Conservation (phyloP, 345 rosid genomes). For the Aegle marmelos region DNA sequence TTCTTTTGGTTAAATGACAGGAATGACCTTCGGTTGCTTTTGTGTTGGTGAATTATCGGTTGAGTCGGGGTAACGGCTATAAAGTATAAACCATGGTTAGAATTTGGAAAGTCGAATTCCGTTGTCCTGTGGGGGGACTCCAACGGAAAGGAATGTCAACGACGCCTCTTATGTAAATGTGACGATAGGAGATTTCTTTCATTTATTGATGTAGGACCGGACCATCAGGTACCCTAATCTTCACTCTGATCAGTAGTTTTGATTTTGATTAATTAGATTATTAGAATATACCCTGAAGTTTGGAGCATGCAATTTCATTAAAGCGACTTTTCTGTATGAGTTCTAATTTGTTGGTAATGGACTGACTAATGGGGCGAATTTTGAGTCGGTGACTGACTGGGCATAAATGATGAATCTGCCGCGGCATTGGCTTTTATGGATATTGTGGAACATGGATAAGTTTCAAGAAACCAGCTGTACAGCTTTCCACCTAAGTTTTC, state of each 20-base stretch:
- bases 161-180: no score
- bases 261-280: no score
- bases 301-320: no score
- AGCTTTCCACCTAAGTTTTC: neutral
- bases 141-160: neutral
- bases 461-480: neutral
- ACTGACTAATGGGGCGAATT: neutral
- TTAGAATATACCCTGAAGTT: no score
- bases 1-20: conserved; percentile 22
- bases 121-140: neutral
- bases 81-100: neutral
- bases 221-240: no score
- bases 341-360: no score
- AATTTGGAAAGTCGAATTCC: neutral
- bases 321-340: no score
- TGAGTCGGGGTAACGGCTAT: conserved; percentile 3
- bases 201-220: no score
- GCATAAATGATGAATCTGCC: neutral
- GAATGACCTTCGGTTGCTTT: neutral
- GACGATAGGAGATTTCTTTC: no score
- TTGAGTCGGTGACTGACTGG: neutral
- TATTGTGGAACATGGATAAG: neutral
- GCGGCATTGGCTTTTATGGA: neutral
- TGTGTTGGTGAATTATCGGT: no score
- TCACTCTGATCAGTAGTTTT: no score